A percentile compares a stretch with the other conserved stretches of the same genome.
Evolutionary conservation across 2,329 filamentous ascomycete genomes (phyloP).

Genomic region (Apiospora saccharicola): DNA sequence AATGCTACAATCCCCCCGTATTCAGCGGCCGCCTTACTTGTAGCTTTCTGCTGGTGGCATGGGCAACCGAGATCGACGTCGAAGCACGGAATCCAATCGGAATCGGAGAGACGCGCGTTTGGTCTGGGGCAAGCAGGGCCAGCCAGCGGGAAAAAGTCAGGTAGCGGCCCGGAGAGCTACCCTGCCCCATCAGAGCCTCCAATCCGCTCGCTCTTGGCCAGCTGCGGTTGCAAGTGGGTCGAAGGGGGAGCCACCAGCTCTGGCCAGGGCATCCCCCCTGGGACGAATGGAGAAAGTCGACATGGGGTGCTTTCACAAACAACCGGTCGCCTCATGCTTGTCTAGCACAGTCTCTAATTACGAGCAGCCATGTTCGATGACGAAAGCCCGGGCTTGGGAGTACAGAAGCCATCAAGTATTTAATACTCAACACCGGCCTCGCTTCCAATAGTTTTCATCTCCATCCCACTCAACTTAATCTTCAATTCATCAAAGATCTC

Average conservation of each 20-base stretch:
- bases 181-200: neutral
- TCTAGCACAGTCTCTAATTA: constrained; percentile 20
- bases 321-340: constrained; percentile 16
- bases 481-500: neutral
- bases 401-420: neutral
- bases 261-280: neutral
- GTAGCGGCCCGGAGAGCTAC: neutral
- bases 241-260: neutral
- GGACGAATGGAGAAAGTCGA: constrained; percentile 6
- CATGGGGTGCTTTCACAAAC: constrained; percentile 18
- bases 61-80: constrained; percentile 16
- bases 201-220: neutral
- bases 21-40: constrained; percentile 4
- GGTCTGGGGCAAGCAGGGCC: constrained; percentile 19
- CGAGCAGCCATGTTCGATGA: constrained; percentile 19
- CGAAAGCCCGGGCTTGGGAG: constrained; percentile 5
- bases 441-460: neutral
- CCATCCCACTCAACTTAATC: neutral
- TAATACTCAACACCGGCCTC: constrained; percentile 13
- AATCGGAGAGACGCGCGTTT: constrained; percentile 19
- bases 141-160: neutral
- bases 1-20: neutral
- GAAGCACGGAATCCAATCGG: constrained; percentile 1
- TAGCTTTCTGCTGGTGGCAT: neutral
- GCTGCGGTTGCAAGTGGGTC: constrained; percentile 1